A percentile compares a stretch with the other conserved stretches of the same genome.
phyloP scores from a whole-genome alignment of 2,329 filamentous ascomycete species.

The Akanthomyces lecanii region DNA sequence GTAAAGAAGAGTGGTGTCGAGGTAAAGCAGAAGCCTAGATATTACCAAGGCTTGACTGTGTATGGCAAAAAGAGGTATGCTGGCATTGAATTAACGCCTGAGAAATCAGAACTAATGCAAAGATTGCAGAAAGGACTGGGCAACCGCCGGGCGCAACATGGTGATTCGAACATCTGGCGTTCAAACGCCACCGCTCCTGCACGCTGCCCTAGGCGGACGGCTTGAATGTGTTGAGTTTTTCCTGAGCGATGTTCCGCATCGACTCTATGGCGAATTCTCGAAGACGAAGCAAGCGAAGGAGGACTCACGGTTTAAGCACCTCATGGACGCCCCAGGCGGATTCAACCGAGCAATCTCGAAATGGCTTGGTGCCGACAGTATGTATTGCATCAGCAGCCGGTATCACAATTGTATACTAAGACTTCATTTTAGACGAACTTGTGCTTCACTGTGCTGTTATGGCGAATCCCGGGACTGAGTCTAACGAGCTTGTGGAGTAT shows the following conservation, averaged over 20 bases:
- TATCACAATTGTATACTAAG: background rate
- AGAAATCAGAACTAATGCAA: slow-evolving; percentile 14
- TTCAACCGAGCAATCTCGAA: slow-evolving; percentile 59
- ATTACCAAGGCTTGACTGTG: slow-evolving; percentile 73
- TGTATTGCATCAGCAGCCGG: slow-evolving; percentile 28
- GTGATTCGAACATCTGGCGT: slow-evolving; percentile 37
- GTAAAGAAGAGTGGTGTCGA: slow-evolving; percentile 62
- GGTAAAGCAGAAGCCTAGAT: slow-evolving; percentile 60
- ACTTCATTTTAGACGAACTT: slow-evolving; percentile 40
- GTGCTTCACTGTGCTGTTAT: slow-evolving; percentile 64
- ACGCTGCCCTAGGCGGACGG: slow-evolving; percentile 52
- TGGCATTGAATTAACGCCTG: background rate
- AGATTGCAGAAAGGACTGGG: slow-evolving; percentile 61
- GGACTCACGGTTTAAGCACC: slow-evolving; percentile 58
- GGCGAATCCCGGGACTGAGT: slow-evolving; percentile 35
- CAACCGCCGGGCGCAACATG: slow-evolving; percentile 52
- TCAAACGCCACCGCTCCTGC: slow-evolving; percentile 55
- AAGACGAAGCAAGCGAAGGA: slow-evolving; percentile 54
- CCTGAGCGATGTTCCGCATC: slow-evolving; percentile 63
- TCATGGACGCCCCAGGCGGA: slow-evolving; percentile 56
- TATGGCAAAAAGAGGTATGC: slow-evolving; percentile 62
- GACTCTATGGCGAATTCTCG: slow-evolving; percentile 65
- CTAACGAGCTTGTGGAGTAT: slow-evolving; percentile 58
- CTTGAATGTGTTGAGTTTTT: slow-evolving; percentile 75
- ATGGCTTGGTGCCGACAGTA: slow-evolving; percentile 59